Evolutionary conservation across 1,284 basidiomycete species (phyloP), one percentile per base, ranked within the genome.

Genomic region (Ceratobasidium sp.): DNA sequence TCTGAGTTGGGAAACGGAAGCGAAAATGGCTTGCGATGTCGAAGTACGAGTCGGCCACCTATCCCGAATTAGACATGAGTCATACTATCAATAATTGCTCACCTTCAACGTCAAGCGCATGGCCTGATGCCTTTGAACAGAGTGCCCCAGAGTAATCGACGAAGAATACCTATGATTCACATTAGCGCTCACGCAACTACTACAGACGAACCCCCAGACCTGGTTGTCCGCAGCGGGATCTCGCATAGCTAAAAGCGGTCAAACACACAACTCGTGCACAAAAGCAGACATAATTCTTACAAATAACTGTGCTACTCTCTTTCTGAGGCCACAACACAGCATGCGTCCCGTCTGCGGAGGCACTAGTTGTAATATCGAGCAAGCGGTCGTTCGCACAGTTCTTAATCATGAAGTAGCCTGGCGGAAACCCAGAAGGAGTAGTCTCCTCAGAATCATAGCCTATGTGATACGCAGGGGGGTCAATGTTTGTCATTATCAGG

Each of bases 21-120:
- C 21, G 88, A 88, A 41, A 91, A 80, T 0, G 91, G 92, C 58
- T 90, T 86, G 70, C 92, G 84, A 79, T 92, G 91, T 69, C 92
- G 86, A 41, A 92, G 81, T 3, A 90, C 89, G 14, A 91, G 82
- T 50, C 80, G 81, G 62, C 88, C 88, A 62, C 83, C 90, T 91
- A 76, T 50, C n/a, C 76, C 71, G 76, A 72, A 53, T 61, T 14
- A 74, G 55, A 23, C 32, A 23, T 28, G 43, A 60, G 64, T 4
- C 32, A 18, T 32, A 16, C 43, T 69, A 30, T 52, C 1, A 32
- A 67, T 21, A 18, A 3, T 77, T 43, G 75, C 77, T 48, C 79
- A 90, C 91, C 85, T 83, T 92, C 86, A 41, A 93, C 79, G 77
- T 93, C 92, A 52, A 93, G 82, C 9, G 91, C 92, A 80, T 93